A percentile compares a stretch with the other conserved stretches of the same genome.
Evolutionary conservation across 2,329 filamentous ascomycete genomes (phyloP).

Genomic region (Aspergillus quadrilineatus): DNA sequence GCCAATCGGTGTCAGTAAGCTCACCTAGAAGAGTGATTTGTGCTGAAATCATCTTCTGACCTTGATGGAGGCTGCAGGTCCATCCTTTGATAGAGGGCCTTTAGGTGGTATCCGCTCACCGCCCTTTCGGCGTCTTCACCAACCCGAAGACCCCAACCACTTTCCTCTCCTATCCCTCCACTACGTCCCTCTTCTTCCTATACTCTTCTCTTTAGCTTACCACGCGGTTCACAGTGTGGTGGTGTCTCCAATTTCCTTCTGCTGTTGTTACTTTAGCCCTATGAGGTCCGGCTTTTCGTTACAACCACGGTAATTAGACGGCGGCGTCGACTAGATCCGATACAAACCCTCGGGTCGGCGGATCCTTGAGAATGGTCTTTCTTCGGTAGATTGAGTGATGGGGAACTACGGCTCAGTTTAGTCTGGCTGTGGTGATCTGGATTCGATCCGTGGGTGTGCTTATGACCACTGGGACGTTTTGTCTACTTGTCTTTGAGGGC

Average conservation of each 20-base stretch:
- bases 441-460: neutral
- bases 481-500: neutral
- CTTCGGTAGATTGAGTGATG: conserved; percentile 31
- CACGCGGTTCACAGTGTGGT: conserved; percentile 4
- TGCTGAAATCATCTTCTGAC: conserved; percentile 2
- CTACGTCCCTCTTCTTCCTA: conserved; percentile 18
- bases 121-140: conserved; percentile 11
- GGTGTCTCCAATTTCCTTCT: conserved; percentile 11
- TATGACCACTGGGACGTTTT: neutral
- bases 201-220: conserved; percentile 9
- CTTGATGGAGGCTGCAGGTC: conserved; percentile 22
- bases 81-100: neutral
- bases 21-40: neutral
- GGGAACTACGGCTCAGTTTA: conserved; percentile 34
- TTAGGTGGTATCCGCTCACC: conserved; percentile 10
- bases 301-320: neutral
- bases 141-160: conserved; percentile 4
- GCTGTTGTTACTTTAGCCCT: neutral
- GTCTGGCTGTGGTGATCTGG: conserved; percentile 23
- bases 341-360: conserved; percentile 10
- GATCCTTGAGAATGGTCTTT: conserved; percentile 24
- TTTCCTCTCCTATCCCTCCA: conserved; percentile 1
- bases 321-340: neutral
- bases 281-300: conserved; percentile 2
- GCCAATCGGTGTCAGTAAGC: conserved; percentile 3